A percentile compares a stretch with the other conserved stretches of the same genome.
Conservation (phyloP, 306 rosid species). For the Quercus robur region DNA sequence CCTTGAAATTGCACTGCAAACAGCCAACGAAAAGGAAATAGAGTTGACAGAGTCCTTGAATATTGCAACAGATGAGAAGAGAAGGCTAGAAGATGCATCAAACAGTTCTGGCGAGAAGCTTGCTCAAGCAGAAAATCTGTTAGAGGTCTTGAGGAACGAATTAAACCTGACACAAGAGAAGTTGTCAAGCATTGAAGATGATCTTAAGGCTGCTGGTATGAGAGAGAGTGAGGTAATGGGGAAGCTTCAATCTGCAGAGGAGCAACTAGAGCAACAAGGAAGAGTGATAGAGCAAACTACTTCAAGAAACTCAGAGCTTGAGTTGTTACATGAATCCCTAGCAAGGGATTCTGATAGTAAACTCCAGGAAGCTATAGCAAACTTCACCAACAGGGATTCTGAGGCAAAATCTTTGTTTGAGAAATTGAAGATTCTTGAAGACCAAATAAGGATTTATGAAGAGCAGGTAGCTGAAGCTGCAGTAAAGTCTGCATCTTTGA, state of each 20-base stretch:
- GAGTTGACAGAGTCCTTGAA: constrained; percentile 54
- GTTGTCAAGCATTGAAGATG: constrained; percentile 53
- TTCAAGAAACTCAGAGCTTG: constrained; percentile 63
- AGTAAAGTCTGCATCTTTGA: constrained; percentile 37
- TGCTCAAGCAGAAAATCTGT: constrained; percentile 69
- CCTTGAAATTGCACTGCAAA: constrained; percentile 59
- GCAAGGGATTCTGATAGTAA: constrained; percentile 66
- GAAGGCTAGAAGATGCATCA: constrained; percentile 54
- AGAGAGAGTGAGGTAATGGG: constrained; percentile 57
- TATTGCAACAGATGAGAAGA: constrained; percentile 58
- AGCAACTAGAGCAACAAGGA: constrained; percentile 49
- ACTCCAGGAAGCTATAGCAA: constrained; percentile 60
- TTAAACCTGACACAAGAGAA: constrained; percentile 69
- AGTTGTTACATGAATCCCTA: constrained; percentile 62
- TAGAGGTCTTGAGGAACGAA: constrained; percentile 70
- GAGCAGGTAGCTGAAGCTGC: constrained; percentile 47
- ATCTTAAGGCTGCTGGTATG: constrained; percentile 51
- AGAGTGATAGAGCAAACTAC: constrained; percentile 46
- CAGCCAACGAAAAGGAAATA: constrained; percentile 57
- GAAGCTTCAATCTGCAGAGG: constrained; percentile 70
- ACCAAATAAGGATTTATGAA: constrained; percentile 39
- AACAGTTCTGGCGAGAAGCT: constrained; percentile 51
- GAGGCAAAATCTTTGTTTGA: constrained; percentile 74
- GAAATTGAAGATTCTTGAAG: constrained; percentile 59
- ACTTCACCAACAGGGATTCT: constrained; percentile 50